Percentiles rank a stretch among this genome's conserved stretches.
These are phyloP conservation scores for Baorangia bicolor DNA, from an alignment of 768 basidiomycete genomes.

Conservation along the genomic window DNA sequence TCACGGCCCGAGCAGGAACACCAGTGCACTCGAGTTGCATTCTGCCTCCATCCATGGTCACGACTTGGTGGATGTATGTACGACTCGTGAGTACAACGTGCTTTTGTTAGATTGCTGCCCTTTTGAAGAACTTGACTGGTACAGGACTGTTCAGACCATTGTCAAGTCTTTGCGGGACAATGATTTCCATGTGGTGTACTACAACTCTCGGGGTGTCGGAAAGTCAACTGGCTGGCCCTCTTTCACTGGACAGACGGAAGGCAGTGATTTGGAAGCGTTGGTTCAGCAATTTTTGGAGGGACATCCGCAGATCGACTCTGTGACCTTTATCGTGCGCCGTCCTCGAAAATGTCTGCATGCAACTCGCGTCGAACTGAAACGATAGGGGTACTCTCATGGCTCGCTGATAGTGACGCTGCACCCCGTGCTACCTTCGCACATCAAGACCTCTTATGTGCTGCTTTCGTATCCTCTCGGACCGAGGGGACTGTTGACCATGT, in stretches of 20 bases:
- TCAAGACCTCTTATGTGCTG: conserved; percentile 63
- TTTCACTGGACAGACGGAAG: conserved; percentile 70
- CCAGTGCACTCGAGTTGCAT: conserved; percentile 46
- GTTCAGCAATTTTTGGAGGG: conserved; percentile 51
- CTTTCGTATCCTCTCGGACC: conserved; percentile 77
- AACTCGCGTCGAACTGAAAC: conserved; percentile 5
- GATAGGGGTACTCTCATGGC: conserved; percentile 80
- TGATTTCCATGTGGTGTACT: conserved; percentile 61
- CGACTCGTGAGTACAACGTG: conserved; percentile 59
- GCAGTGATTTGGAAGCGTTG: conserved; percentile 62
- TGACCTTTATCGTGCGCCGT: conserved; percentile 60
- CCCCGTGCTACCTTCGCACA: conserved; percentile 47
- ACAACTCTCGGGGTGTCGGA: conserved; percentile 80
- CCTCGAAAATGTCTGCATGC: not conserved
- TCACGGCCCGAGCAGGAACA: conserved; percentile 26
- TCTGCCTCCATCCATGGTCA: conserved; percentile 87
- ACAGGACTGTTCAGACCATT: conserved; percentile 44
- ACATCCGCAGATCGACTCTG: conserved; percentile 43
- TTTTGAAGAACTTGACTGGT: not conserved
- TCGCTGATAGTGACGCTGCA: conserved; percentile 69
- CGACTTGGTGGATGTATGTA: conserved; percentile 76
- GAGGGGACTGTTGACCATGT: conserved; percentile 65
- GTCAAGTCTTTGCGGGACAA: conserved; percentile 39
- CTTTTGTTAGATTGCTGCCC: not conserved
- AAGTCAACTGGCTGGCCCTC: conserved; percentile 71